phyloP scores from a whole-genome alignment of 2,329 filamentous ascomycete species.

The Penicillium frequentans region DNA sequence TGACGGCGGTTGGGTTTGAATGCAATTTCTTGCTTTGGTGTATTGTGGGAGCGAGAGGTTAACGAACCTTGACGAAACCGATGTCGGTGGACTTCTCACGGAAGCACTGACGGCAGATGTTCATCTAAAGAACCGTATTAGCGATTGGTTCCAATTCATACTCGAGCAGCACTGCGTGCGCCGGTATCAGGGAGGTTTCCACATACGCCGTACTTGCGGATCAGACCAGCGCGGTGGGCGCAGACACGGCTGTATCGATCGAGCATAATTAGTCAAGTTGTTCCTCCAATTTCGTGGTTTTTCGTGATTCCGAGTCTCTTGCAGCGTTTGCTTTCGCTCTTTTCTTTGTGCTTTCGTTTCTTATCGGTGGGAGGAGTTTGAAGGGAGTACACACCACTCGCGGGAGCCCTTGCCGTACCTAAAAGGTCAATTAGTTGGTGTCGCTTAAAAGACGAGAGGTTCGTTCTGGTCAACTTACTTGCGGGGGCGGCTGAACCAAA shows the following conservation, averaged over 20 bases:
- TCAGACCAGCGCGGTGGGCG: slow-evolving; percentile 97
- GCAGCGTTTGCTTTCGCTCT: slow-evolving; percentile 4
- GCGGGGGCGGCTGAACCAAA: slow-evolving; percentile 98
- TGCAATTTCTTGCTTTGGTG: not conserved
- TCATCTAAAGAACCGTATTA: slow-evolving; percentile 32
- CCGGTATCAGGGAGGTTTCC: slow-evolving; percentile 1
- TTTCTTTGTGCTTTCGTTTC: slow-evolving; percentile 6
- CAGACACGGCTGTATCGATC: slow-evolving; percentile 64
- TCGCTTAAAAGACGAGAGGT: not conserved
- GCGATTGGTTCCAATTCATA: slow-evolving; percentile 14
- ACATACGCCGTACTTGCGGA: slow-evolving; percentile 90
- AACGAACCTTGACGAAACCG: slow-evolving; percentile 66
- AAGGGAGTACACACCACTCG: slow-evolving; percentile 70
- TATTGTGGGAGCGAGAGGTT: slow-evolving; percentile 5
- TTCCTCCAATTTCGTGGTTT: not conserved
- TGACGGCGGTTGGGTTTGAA: not conserved
- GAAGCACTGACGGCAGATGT: slow-evolving; percentile 69
- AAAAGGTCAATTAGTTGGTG: slow-evolving; percentile 11
- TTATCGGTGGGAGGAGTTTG: slow-evolving; percentile 10
- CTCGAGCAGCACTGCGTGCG: not conserved
- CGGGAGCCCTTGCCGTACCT: slow-evolving; percentile 85
- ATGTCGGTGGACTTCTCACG: slow-evolving; percentile 67
- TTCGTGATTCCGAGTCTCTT: slow-evolving; percentile 9
- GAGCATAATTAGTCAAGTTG: slow-evolving; percentile 26
- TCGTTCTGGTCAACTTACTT: slow-evolving; percentile 56